Evolutionary conservation across 2,329 filamentous ascomycete genomes (phyloP).

Genomic region (Diaporthe citrichinensis): DNA sequence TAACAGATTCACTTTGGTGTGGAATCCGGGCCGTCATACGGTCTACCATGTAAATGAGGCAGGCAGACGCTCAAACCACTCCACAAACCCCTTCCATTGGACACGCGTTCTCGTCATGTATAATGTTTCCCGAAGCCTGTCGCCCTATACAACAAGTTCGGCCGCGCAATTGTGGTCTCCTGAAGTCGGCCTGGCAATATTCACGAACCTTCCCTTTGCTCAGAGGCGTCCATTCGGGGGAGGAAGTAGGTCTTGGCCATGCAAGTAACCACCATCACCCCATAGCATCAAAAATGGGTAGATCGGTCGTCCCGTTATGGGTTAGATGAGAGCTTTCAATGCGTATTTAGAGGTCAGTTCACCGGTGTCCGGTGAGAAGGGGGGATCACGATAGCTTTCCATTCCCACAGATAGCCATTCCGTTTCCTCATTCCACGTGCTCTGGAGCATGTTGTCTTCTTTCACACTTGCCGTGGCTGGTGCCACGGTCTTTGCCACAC

Average conservation of each 20-base stretch:
- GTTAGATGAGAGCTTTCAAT: not conserved
- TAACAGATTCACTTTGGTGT: not conserved
- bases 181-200: not conserved
- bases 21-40: not conserved
- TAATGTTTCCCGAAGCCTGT: not conserved
- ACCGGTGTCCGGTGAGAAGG: too few species aligned
- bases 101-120: not conserved
- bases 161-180: not conserved
- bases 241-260: not conserved
- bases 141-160: not conserved
- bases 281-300: not conserved
- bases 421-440: not conserved
- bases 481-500: not conserved
- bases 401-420: not conserved
- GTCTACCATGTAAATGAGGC: not conserved
- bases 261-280: not conserved
- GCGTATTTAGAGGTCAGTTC: not conserved
- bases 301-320: not conserved
- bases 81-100: not conserved
- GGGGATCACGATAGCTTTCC: too few species aligned
- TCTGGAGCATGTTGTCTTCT: slow-evolving; percentile 18
- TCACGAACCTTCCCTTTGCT: not conserved
- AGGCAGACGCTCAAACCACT: not conserved
- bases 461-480: not conserved
- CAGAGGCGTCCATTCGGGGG: not conserved